Conservation (phyloP, 2,329 filamentous ascomycete species). For the Phyllosticta paracitricarpa region DNA sequence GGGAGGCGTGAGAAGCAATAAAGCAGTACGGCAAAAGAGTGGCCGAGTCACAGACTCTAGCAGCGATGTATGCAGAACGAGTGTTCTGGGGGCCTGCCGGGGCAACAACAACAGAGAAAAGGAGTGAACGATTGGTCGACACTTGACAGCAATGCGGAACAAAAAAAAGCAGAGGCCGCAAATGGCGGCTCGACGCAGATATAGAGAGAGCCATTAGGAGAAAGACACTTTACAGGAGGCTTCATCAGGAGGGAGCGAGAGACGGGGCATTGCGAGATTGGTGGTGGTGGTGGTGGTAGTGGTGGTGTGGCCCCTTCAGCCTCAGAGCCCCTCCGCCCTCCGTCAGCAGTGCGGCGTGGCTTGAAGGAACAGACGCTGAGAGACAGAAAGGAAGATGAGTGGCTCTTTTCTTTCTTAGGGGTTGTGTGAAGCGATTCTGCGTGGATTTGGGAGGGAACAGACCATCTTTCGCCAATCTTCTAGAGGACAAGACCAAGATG, state of each 20-base stretch:
- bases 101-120: background rate
- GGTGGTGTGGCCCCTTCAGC: background rate
- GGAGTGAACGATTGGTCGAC: background rate
- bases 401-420: background rate
- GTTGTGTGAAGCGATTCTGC: background rate
- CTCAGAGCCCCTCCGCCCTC: background rate
- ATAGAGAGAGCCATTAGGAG: background rate
- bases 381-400: background rate
- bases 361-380: background rate
- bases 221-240: background rate
- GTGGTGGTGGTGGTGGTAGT: background rate
- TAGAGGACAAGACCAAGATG: no score
- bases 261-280: background rate
- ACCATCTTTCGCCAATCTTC: background rate
- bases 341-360: background rate
- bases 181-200: background rate
- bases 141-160: background rate
- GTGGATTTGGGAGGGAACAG: background rate
- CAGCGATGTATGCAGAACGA: background rate
- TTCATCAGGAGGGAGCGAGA: background rate
- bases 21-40: background rate
- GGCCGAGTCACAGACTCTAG: conserved; percentile 8
- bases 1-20: background rate
- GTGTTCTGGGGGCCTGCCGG: conserved; percentile 1
- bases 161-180: background rate